Evolutionary conservation across 192 early-diverging fungal genomes (phyloP).

Genomic region (Coemansia sp.): DNA sequence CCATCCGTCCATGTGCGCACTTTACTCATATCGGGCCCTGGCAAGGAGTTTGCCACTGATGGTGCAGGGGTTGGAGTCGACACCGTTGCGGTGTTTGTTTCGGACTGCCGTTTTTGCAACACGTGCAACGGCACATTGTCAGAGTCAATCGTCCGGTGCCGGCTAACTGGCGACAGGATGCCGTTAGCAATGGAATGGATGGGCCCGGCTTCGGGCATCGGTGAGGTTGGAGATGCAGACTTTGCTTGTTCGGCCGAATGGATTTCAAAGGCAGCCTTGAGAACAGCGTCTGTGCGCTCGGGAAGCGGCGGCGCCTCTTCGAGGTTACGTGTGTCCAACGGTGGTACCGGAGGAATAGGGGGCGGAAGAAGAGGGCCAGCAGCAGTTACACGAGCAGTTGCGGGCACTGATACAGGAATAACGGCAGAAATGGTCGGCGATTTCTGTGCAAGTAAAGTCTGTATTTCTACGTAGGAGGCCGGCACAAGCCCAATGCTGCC

Average conservation of each 20-base stretch:
- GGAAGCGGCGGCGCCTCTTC: slow-evolving; percentile 20
- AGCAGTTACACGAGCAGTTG: neutral
- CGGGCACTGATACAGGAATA: neutral
- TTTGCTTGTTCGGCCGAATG: slow-evolving; percentile 3
- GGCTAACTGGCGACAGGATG: slow-evolving; percentile 5
- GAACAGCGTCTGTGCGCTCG: slow-evolving; percentile 33
- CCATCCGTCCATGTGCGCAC: slow-evolving; percentile 92
- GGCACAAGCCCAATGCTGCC: slow-evolving; percentile 78
- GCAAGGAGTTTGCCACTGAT: neutral
- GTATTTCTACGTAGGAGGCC: slow-evolving; percentile 70
- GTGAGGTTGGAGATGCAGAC: neutral
- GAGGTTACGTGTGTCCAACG: neutral
- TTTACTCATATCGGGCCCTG: slow-evolving; percentile 51
- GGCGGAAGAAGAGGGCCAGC: neutral
- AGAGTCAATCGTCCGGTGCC: slow-evolving; percentile 32
- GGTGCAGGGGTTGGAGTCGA: neutral
- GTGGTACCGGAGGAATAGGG: neutral
- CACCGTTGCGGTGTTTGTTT: slow-evolving; percentile 6
- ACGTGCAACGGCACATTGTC: slow-evolving; percentile 50
- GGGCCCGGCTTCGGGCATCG: neutral
- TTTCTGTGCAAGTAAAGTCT: neutral
- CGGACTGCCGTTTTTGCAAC: slow-evolving; percentile 24
- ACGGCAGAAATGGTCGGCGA: neutral
- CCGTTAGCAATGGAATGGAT: neutral
- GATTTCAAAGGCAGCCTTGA: slow-evolving; percentile 20